Evolutionary conservation across 306 rosid species (phyloP), one percentile per base, ranked within the genome.

Genomic region (Vigna mungo): DNA sequence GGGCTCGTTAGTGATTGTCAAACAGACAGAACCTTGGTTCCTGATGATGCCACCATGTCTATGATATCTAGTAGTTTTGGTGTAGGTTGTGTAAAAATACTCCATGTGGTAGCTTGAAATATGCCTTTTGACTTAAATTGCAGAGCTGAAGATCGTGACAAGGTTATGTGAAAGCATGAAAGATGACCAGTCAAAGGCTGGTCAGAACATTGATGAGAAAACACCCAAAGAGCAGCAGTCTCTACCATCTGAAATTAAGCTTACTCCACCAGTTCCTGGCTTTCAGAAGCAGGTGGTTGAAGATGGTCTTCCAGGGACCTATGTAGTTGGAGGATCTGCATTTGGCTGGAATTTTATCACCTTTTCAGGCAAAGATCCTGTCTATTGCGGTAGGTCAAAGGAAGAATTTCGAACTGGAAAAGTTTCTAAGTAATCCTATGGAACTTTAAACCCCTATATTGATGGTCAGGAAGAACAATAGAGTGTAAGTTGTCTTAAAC

Each of bases 291-390:
- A 78, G 85, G 79, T 2, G 23, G 75, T 47, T 13, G 90, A 87
- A 72, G 90, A 84, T 59, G 77, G 86, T 59, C 89, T 62, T 27
- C 63, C 44, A 1, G 94, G 90, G 61, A 67, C 90, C 51, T 89
- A 87, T 64, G 66, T 90, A 47, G 91, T 94, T 71, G 98, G 98
- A 32, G 98, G 98, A 68, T 94, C 98, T 12, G 98, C 94, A 52
- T 89, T 92, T 18, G 98, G 97, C 41, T 94, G 97, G 97, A 94
- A 94, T 53, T 94, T 94, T 69, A 82, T 94, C 68, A 87, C 92
- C 65, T 87, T 67, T 78, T 18, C 82, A n/a, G 83, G 89, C 61
- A 37, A 59, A 2, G 86, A 86, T 14, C 82, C 97, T 10, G 90
- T 85, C 77, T 94, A 90, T 71, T 90, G 78, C 76, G 97, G 98